These are phyloP conservation scores for Leccinellum rugosiceps DNA, from an alignment of 768 basidiomycete genomes.

Conservation along the genomic window DNA sequence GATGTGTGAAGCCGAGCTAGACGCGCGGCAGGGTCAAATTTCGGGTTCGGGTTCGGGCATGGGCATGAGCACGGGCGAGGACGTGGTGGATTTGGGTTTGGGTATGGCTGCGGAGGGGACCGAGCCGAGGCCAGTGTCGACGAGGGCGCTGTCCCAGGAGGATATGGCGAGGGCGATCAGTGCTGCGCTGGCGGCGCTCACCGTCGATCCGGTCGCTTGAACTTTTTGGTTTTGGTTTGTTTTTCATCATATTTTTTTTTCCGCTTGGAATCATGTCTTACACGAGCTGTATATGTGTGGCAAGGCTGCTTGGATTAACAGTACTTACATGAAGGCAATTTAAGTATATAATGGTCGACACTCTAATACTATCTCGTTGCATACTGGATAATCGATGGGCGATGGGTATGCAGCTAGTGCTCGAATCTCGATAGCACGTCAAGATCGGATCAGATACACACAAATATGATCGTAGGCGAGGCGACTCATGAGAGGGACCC, in stretches of 20 bases:
- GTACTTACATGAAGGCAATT: not conserved
- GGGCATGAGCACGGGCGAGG: not conserved
- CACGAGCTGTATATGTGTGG: not conserved
- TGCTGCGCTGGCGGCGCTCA: constrained; percentile 20
- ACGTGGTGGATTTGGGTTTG: not conserved
- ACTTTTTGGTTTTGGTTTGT: not conserved
- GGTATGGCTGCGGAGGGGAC: not conserved
- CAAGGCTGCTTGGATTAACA: not conserved
- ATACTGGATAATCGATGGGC: not conserved
- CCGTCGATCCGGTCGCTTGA: not conserved
- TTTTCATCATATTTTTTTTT: not conserved
- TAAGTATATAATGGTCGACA: not conserved
- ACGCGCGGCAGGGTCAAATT: not conserved
- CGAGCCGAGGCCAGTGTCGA: not conserved
- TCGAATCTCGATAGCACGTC: not conserved
- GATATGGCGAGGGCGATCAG: constrained; percentile 24
- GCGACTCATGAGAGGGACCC: not conserved
- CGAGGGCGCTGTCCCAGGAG: constrained; percentile 16
- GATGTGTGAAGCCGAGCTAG: not conserved
- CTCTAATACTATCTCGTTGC: not conserved
- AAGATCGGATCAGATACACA: not conserved
- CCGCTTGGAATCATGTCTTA: not conserved
- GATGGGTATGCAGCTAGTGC: not conserved
- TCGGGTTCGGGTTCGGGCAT: not conserved
- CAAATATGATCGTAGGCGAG: not conserved